Conservation (phyloP, 805 yeast genomes). For the Starmera amethionina region DNA sequence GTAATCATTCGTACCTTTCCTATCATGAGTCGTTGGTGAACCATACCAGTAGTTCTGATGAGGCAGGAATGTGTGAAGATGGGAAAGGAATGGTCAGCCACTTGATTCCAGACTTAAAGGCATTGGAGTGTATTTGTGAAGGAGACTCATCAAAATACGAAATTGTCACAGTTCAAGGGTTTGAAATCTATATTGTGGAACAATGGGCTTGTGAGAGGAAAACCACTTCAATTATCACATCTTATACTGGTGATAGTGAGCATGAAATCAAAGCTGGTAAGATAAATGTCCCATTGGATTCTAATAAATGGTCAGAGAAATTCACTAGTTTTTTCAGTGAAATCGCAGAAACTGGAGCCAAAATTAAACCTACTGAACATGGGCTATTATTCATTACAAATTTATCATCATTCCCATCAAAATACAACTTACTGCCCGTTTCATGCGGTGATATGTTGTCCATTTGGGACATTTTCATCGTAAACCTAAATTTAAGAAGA, state of each 20-base stretch:
- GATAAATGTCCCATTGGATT: constrained; percentile 36
- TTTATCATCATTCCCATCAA: constrained; percentile 70
- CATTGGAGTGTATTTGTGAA: constrained; percentile 36
- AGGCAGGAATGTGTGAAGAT: neutral
- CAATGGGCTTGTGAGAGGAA: constrained; percentile 83
- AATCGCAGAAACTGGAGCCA: constrained; percentile 53
- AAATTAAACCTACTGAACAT: constrained; percentile 50
- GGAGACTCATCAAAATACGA: constrained; percentile 33
- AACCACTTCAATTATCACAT: constrained; percentile 57
- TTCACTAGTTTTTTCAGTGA: constrained; percentile 58
- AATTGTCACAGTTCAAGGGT: constrained; percentile 51
- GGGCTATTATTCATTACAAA: constrained; percentile 74
- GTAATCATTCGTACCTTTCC: no score
- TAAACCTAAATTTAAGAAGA: constrained; percentile 69
- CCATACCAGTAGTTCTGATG: neutral
- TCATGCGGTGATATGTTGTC: constrained; percentile 42
- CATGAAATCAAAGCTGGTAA: constrained; percentile 54
- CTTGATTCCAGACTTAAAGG: constrained; percentile 48
- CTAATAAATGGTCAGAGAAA: constrained; percentile 22
- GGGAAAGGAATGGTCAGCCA: constrained; percentile 11
- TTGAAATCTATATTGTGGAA: constrained; percentile 85
- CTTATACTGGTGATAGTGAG: constrained; percentile 77
- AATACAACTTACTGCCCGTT: constrained; percentile 60
- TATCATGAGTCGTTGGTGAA: no score
- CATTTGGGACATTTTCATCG: constrained; percentile 46